Conservation (phyloP, 2,329 filamentous ascomycete genomes). For the Talaromyces rugulosus region DNA sequence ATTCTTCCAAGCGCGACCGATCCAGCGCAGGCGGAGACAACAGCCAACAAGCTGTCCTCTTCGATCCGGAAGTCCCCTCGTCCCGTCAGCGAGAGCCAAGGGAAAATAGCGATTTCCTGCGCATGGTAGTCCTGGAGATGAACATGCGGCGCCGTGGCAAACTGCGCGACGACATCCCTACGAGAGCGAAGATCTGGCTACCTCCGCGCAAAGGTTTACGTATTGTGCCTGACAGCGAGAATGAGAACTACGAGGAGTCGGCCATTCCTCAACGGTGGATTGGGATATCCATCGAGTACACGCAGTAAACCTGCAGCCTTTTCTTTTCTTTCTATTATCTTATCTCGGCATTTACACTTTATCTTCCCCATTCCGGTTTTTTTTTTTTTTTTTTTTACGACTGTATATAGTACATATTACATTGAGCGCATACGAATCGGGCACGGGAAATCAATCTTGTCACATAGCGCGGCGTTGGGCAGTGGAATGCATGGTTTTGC, state of each 20-base stretch:
- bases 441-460: neutral
- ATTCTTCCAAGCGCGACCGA: constrained; percentile 22
- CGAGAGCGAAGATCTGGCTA: constrained; percentile 57
- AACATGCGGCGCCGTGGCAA: constrained; percentile 63
- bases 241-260: constrained; percentile 19
- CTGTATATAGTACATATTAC: neutral
- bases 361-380: neutral
- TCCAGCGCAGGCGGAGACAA: constrained; percentile 40
- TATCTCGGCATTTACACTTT: neutral
- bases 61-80: constrained; percentile 34
- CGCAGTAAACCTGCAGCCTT: neutral
- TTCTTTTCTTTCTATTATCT: neutral
- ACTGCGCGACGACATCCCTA: constrained; percentile 51
- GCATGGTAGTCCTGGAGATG: constrained; percentile 63
- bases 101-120: constrained; percentile 61
- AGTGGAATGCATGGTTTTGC: neutral
- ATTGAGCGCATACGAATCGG: neutral
- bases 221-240: constrained; percentile 14
- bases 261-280: constrained; percentile 27
- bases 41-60: constrained; percentile 31
- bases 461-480: constrained; percentile 1
- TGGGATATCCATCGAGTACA: constrained; percentile 21
- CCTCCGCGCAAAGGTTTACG: constrained; percentile 46
- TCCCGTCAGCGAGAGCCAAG: constrained; percentile 58
- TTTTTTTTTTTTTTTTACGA: neutral